Evolutionary conservation across 352 stramenopile genomes (phyloP), one percentile per base, ranked within the genome.

Genomic region (Discostella stelligera): DNA sequence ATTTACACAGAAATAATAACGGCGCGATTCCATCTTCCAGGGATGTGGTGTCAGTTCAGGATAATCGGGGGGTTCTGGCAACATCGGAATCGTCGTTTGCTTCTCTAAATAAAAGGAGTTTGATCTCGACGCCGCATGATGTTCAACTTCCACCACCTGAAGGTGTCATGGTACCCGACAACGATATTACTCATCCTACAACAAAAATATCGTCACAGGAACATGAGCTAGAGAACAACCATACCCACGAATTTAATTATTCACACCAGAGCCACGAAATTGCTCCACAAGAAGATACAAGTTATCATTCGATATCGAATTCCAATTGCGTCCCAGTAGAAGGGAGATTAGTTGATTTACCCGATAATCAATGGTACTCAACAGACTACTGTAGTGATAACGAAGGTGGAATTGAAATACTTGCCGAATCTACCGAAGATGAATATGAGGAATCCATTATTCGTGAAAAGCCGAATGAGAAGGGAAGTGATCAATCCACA

Each of bases 331-430:
- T 69, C 2, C 46, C 46, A 18, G 48, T 69, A 30, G 48, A 60
- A 14, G 61, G 61, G 37, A 69, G 46, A 50, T 25, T 69, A 25
- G 61, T 23, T n/a, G 61, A 69, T 69, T 69, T 69, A 13, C 27
- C 44, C 3, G 61, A 60, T 46, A 59, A 69, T 50, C 46, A 58
- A 49, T 18, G 25, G 11, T 50, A 59, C 27, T 49, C 25, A 25
- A 46, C 30, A 30, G 23, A 69, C 25, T 39, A 64, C 53, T 8
- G 10, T 18, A 23, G 23, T 13, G 59, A 66, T 6, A 58, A 69
- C 23, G 70, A 71, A 48, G 70, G 60, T 14, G 70, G 70, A 27
- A 71, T 78, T 14, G 61, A 71, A 14, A 78, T 78, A 60, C 44
- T 78, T 48, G 41, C 37, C 23, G 56, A 66, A 49, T 61, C 64